Conservation (phyloP, 2,329 filamentous ascomycete species). For the Neoascochyta sp. region DNA sequence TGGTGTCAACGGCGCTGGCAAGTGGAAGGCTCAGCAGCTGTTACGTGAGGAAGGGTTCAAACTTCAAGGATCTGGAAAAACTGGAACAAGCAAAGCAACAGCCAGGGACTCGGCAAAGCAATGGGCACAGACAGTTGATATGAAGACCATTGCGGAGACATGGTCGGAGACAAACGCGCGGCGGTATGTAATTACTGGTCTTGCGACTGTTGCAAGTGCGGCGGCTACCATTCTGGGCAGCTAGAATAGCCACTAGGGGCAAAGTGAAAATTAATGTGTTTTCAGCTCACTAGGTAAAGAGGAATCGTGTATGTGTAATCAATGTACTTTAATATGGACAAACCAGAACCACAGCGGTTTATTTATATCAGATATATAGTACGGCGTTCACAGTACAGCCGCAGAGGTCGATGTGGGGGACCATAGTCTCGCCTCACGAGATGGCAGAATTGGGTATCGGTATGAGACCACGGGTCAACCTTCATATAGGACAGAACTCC, state of each 20-base stretch:
- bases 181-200: conserved; percentile 15
- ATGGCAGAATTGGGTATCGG: background rate
- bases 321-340: no score
- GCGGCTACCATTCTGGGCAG: no score
- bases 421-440: conserved; percentile 1
- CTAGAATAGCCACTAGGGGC: no score
- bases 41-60: conserved; percentile 21
- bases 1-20: conserved; percentile 37
- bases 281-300: no score
- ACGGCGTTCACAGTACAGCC: background rate
- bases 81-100: conserved; percentile 14
- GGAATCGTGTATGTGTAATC: no score
- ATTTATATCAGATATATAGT: background rate
- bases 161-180: conserved; percentile 18
- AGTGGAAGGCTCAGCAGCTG: conserved; percentile 39
- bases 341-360: no score
- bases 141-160: conserved; percentile 16
- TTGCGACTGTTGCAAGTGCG: conserved; percentile 15
- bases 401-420: background rate
- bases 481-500: conserved; percentile 1
- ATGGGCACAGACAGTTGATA: conserved; percentile 19
- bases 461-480: background rate
- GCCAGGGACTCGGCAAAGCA: conserved; percentile 11
- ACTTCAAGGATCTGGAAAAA: conserved; percentile 9
- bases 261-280: no score